Percentiles rank a stretch among this genome's conserved stretches.
Conservation (phyloP, 2,329 filamentous ascomycete genomes). For the Talaromyces rugulosus region DNA sequence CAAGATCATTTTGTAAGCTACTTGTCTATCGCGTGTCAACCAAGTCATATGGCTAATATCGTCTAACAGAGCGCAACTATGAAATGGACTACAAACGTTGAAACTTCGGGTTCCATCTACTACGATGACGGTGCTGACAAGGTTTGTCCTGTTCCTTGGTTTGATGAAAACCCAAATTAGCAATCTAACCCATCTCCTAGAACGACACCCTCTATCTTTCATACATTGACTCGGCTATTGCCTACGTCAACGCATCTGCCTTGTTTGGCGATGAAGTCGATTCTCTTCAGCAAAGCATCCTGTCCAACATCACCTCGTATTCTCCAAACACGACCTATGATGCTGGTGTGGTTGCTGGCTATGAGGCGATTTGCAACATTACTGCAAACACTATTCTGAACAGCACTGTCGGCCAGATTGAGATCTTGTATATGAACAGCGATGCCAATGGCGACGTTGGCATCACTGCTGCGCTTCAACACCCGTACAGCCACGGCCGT, state of each 20-base stretch:
- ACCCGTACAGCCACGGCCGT: conserved; percentile 27
- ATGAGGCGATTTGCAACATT: conserved; percentile 25
- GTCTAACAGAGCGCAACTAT: conserved; percentile 25
- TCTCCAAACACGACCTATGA: conserved; percentile 23
- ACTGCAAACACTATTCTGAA: conserved; percentile 22
- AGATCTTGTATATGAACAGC: conserved; percentile 27
- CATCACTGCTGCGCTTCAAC: conserved; percentile 25
- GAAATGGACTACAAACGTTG: conserved; percentile 23
- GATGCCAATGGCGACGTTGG: conserved; percentile 23
- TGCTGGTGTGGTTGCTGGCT: conserved; percentile 21
- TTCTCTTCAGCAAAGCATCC: conserved; percentile 15
- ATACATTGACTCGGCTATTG: conserved; percentile 25
- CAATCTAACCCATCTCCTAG: conserved; percentile 14
- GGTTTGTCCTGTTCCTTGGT: conserved; percentile 13
- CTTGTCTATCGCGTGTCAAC: background rate
- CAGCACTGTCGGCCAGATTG: conserved; percentile 22
- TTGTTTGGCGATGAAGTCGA: conserved; percentile 18
- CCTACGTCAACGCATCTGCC: conserved; percentile 22
- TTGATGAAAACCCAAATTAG: background rate
- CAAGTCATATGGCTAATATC: conserved; percentile 17
- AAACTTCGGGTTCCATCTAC: conserved; percentile 28
- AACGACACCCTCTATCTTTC: conserved; percentile 22
- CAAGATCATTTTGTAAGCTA: conserved; percentile 43
- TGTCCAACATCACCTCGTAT: conserved; percentile 15
- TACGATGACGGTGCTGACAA: conserved; percentile 22